These are phyloP conservation scores for Coemansia sp. DNA, from an alignment of 192 early-diverging fungal genomes.

Conservation along the genomic window DNA sequence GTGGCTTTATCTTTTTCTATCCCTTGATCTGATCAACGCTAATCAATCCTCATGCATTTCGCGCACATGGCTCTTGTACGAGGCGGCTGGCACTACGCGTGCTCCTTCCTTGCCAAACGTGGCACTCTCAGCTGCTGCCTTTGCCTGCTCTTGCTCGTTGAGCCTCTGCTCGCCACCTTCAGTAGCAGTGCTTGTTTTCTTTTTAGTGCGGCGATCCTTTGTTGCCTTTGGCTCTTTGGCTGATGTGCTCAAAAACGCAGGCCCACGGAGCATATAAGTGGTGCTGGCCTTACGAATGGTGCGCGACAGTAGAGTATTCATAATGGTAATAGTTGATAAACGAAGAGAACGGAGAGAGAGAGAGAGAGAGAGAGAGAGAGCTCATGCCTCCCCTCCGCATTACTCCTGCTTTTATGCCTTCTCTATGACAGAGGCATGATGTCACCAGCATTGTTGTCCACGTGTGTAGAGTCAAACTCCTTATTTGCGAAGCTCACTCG, in stretches of 20 bases:
- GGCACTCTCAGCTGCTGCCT: conserved; percentile 17
- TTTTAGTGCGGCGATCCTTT: conserved; percentile 11
- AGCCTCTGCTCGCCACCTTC: conserved; percentile 1
- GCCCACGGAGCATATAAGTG: not conserved
- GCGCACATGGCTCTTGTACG: conserved; percentile 11
- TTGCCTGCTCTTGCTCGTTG: conserved; percentile 16
- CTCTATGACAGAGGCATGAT: not conserved
- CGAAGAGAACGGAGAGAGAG: not conserved
- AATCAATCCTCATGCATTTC: conserved; percentile 15
- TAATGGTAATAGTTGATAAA: not conserved
- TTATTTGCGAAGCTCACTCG: not conserved
- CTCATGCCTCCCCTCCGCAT: not conserved
- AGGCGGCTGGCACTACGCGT: conserved; percentile 17
- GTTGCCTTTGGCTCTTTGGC: not conserved
- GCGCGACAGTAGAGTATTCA: not conserved
- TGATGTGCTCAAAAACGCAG: not conserved
- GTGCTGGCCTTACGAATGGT: not conserved
- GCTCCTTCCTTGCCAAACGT: conserved; percentile 8
- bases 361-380: not conserved
- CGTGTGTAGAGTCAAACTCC: too few relatives aligned
- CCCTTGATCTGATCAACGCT: conserved; percentile 8
- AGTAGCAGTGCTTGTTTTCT: conserved; percentile 2
- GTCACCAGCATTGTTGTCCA: not conserved
- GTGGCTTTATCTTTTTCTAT: not conserved
- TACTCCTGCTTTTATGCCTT: not conserved